Conservation (phyloP, 805 yeast species). For the Naumovozyma dairenensis region DNA sequence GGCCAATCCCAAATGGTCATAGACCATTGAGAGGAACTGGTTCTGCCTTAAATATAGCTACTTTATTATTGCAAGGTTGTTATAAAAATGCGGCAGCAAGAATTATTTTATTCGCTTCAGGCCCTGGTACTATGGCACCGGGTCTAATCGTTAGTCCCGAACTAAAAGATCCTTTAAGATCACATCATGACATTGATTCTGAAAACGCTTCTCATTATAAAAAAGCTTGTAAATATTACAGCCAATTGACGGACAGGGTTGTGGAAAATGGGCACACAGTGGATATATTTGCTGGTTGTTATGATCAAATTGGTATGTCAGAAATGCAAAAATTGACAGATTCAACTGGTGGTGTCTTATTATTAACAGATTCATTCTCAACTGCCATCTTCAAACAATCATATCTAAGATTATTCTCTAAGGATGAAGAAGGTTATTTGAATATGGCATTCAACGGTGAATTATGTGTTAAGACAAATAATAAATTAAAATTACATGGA, state of each 20-base stretch:
- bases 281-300: conserved; percentile 89
- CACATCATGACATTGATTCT: conserved; percentile 92
- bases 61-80: conserved; percentile 69
- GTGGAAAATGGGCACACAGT: conserved; percentile 68
- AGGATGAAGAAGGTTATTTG: conserved; percentile 80
- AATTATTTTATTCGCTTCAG: conserved; percentile 83
- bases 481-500: conserved; percentile 83
- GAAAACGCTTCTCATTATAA: conserved; percentile 81
- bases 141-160: conserved; percentile 89
- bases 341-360: conserved; percentile 81
- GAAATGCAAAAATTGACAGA: conserved; percentile 86
- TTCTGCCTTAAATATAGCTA: conserved; percentile 79
- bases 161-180: conserved; percentile 90
- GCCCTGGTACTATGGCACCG: conserved; percentile 91
- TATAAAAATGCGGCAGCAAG: conserved; percentile 83
- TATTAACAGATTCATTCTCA: conserved; percentile 86
- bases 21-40: conserved; percentile 91
- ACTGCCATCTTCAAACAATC: conserved; percentile 92
- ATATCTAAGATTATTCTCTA: conserved; percentile 73
- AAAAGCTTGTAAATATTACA: conserved; percentile 77
- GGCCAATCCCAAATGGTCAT: conserved; percentile 79
- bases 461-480: conserved; percentile 77
- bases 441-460: conserved; percentile 86
- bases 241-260: conserved; percentile 59
- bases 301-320: conserved; percentile 89